These are phyloP conservation scores for Vigna radiata DNA, from an alignment of 306 rosid species.

Conservation along the genomic window DNA sequence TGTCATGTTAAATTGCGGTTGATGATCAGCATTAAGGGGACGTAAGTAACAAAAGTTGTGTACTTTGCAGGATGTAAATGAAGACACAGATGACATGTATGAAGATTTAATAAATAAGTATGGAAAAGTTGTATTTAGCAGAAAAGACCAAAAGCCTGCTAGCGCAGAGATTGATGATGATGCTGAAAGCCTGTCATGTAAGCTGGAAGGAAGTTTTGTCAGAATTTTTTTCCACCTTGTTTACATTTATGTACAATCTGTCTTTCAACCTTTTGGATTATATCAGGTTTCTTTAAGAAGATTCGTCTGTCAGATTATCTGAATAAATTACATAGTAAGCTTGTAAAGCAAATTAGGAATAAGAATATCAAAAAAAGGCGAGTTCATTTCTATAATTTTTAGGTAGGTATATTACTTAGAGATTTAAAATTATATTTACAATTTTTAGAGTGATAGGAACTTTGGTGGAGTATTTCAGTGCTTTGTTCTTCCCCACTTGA, in stretches of 20 bases:
- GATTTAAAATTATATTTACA: neutral
- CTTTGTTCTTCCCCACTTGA: too few relatives aligned
- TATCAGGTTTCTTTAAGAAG: constrained; percentile 7
- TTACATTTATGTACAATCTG: neutral
- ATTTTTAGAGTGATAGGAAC: neutral
- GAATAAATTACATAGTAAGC: constrained; percentile 11
- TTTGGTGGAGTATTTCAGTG: too few relatives aligned
- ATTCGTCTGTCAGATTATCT: constrained; percentile 18
- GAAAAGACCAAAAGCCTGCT: constrained; percentile 67
- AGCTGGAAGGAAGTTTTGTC: constrained; percentile 45
- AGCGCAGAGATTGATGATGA: constrained; percentile 87
- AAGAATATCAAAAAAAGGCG: neutral
- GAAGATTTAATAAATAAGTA: constrained; percentile 82
- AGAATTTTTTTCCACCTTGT: constrained; percentile 1
- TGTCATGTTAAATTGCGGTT: constrained; percentile 12
- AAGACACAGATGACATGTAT: constrained; percentile 84
- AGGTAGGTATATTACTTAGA: neutral
- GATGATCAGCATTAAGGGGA: constrained; percentile 23
- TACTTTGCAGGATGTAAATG: constrained; percentile 69
- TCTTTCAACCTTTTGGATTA: constrained; percentile 9
- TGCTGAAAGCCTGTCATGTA: constrained; percentile 93
- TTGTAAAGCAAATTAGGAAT: constrained; percentile 3
- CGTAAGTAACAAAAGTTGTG: constrained; percentile 20
- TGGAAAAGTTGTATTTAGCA: constrained; percentile 83
- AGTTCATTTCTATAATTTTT: too few relatives aligned